Evolutionary conservation across 2,329 filamentous ascomycete genomes (phyloP).

Genomic region (Sclerotinia borealis): DNA sequence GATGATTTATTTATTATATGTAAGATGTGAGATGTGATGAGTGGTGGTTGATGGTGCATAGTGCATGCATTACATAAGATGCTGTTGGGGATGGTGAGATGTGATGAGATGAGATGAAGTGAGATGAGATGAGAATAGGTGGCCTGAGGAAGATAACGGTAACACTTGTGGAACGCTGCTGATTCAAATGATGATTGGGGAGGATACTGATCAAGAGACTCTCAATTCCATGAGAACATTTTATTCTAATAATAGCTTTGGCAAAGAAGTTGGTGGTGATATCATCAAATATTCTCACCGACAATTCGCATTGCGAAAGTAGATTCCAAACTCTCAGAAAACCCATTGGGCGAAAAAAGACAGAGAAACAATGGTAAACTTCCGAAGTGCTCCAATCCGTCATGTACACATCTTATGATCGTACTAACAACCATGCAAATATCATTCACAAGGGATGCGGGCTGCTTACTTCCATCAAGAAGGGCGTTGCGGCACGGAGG

Average conservation of each 20-base stretch:
- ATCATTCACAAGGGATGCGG: not conserved
- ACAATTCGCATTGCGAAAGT: not conserved
- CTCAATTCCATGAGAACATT: not conserved
- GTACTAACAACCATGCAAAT: not conserved
- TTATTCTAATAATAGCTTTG: not conserved
- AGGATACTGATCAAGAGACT: not conserved
- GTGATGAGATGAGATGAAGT: constrained; percentile 7
- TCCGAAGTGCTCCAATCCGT: not conserved
- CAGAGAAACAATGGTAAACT: not conserved
- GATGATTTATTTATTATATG: too few relatives aligned
- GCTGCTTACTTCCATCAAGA: not conserved
- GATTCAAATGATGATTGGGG: not conserved
- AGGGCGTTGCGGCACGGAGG: not conserved
- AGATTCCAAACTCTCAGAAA: not conserved
- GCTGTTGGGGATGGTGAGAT: not conserved
- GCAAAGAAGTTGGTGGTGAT: not conserved
- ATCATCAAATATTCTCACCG: constrained; percentile 1
- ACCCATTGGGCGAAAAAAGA: not conserved
- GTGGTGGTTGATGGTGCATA: not conserved
- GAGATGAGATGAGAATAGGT: constrained; percentile 2
- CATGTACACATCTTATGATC: not conserved
- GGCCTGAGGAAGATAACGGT: not conserved
- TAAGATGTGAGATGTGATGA: not conserved
- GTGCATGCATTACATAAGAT: constrained; percentile 5
- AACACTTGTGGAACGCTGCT: not conserved